Base-by-base conservation (phyloP, 2,329 filamentous ascomycete genomes). In the Hypoxylon sp. region DNA sequence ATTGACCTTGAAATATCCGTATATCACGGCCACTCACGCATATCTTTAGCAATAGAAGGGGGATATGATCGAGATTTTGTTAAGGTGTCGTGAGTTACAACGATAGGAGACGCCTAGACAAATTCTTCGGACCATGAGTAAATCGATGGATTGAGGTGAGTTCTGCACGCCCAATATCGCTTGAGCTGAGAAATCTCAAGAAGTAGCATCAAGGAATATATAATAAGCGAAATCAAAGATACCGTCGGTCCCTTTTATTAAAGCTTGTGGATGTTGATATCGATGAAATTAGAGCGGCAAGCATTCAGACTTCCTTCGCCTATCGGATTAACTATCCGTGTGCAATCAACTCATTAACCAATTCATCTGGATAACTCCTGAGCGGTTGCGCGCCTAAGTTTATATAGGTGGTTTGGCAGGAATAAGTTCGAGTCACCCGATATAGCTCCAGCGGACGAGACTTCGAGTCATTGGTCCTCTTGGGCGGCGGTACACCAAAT, bases 401-500 rank as follows among this genome's bases (percentile, higher is more conserved):
- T 22, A 48, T 29, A 22, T 22, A 22, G 19, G n/a, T 39, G 47
- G 10, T 57, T 50, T 53, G 17, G 33, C 50, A 17, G 33, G 19
- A 26, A 33, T 55, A 59, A 33, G 33, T 17, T 46, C 51, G 48
- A 63, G 39, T 67, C 31, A 50, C 14, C 6, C 6, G 39, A 22
- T 44, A 22, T 3, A 44, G 39, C 22, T n/a, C 39, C 39, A 8
- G 17, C 22, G 22, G 17, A 9, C 13, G n/a, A 31, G 24, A 39
- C 5, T 33, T 33, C 13, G 62, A 65, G 44, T 51, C 55, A 51
- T 59, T 55, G 10, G 26, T 26, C 11, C 14, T 29, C 19, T 19
- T 50, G 5, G 3, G 39, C 35, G 8, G 26, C 26, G 5, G 2
- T 6, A 29, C 35, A 17, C 19, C 14, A 33, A 29, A 24, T n/a